phyloP scores from a whole-genome alignment of 306 rosid species.

The Quercus suber region DNA sequence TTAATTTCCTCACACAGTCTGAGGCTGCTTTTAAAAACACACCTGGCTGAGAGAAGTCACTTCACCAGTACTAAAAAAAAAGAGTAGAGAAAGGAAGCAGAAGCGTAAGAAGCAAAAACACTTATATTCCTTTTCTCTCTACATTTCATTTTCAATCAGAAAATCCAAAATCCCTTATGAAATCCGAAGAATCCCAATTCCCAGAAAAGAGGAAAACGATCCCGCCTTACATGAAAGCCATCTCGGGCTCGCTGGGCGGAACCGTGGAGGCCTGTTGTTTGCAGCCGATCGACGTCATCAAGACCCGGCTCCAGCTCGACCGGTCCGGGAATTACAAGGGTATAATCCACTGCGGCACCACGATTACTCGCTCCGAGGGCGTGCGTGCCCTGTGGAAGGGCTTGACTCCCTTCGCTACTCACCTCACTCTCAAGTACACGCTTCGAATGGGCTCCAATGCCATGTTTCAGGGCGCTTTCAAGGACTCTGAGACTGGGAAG shows the following conservation, averaged over 20 bases:
- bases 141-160: too few relatives aligned
- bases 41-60: too few relatives aligned
- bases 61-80: too few relatives aligned
- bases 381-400: slow-evolving; percentile 96
- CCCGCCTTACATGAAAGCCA: slow-evolving; percentile 85
- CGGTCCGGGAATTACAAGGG: slow-evolving; percentile 78
- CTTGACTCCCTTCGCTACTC: slow-evolving; percentile 90
- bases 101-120: background rate
- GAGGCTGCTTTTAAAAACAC: too few relatives aligned
- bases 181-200: background rate
- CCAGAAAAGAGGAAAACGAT: slow-evolving; percentile 30
- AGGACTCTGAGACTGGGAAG: slow-evolving; percentile 78
- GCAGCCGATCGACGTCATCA: slow-evolving; percentile 94
- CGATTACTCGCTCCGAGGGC: slow-evolving; percentile 70
- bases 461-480: slow-evolving; percentile 61
- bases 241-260: slow-evolving; percentile 87
- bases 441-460: slow-evolving; percentile 98
- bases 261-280: slow-evolving; percentile 82
- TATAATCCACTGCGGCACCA: slow-evolving; percentile 78
- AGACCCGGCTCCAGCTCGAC: slow-evolving; percentile 95
- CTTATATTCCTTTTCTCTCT: background rate
- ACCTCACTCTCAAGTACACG: slow-evolving; percentile 84
- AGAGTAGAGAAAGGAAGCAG: background rate
- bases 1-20: too few relatives aligned
- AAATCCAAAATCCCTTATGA: background rate